Percentiles rank a stretch among this genome's conserved stretches.
Evolutionary conservation across 2,329 filamentous ascomycete genomes (phyloP).

Genomic region (Pseudocercospora eumusae): DNA sequence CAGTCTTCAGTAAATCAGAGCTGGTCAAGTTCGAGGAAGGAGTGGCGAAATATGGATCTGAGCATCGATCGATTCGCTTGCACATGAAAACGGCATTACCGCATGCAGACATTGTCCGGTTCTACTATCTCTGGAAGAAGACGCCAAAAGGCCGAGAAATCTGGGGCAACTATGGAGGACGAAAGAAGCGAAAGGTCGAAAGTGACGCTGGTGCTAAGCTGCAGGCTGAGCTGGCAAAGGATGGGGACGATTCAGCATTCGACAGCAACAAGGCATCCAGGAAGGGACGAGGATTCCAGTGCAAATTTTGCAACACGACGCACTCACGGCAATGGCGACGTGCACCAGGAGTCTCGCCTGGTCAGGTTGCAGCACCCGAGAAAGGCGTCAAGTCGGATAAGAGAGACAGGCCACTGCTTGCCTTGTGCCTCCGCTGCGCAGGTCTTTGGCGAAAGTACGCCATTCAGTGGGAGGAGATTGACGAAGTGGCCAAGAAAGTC

Average conservation of each 20-base stretch:
- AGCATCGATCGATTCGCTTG: conserved; percentile 77
- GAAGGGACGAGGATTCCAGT: conserved; percentile 82
- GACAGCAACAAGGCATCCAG: conserved; percentile 79
- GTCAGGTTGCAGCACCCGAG: conserved; percentile 68
- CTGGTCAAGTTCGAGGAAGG: conserved; percentile 90
- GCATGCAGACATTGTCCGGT: conserved; percentile 79
- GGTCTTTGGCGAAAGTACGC: conserved; percentile 94
- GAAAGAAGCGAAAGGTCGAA: conserved; percentile 75
- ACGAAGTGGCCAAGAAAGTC: conserved; percentile 87
- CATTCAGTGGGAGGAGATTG: conserved; percentile 91
- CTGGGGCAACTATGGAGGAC: conserved; percentile 84
- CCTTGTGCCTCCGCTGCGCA: conserved; percentile 86
- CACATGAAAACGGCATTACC: conserved; percentile 77
- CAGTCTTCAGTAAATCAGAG: conserved; percentile 74
- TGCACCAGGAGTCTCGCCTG: conserved; percentile 75
- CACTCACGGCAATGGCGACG: conserved; percentile 87
- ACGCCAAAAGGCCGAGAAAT: conserved; percentile 79
- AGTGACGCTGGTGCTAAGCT: conserved; percentile 70
- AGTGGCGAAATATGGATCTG: conserved; percentile 85
- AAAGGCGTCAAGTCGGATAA: conserved; percentile 70
- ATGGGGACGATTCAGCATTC: conserved; percentile 92
- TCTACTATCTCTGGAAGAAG: conserved; percentile 99
- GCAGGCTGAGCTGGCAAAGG: conserved; percentile 88
- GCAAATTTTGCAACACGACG: conserved; percentile 86
- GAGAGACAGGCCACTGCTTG: conserved; percentile 70